Percentiles rank a stretch among this genome's conserved stretches.
These are phyloP conservation scores for Neurospora discreta DNA, from an alignment of 495 filamentous ascomycete species.

Conservation along the genomic window DNA sequence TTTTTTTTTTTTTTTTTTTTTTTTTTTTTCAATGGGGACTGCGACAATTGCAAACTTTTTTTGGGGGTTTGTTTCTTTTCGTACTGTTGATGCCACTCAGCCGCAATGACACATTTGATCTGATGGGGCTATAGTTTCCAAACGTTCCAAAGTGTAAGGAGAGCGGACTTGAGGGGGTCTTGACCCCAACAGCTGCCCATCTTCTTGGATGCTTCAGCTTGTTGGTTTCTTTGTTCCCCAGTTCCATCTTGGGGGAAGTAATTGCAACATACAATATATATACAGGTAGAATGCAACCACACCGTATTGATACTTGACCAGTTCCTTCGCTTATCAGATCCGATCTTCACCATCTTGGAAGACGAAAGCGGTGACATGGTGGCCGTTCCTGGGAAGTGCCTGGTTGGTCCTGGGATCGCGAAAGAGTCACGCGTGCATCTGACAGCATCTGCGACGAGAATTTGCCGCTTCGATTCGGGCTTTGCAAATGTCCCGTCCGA, in stretches of 20 bases:
- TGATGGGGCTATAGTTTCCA: background rate
- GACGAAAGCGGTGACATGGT: background rate
- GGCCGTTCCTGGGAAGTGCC: background rate
- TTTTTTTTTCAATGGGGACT: background rate
- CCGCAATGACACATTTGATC: background rate
- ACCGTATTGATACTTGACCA: background rate
- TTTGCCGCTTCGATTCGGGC: slow-evolving; percentile 11
- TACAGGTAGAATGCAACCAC: background rate
- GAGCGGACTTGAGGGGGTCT: background rate
- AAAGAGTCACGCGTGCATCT: slow-evolving; percentile 8
- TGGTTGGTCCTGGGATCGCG: background rate
- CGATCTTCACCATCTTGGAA: background rate
- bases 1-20: too few relatives aligned
- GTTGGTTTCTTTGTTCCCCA: background rate
- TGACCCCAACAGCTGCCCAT: background rate
- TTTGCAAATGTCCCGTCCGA: slow-evolving; percentile 6
- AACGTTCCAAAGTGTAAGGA: background rate
- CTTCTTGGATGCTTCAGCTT: background rate
- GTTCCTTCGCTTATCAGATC: slow-evolving; percentile 9
- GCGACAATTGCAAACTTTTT: background rate
- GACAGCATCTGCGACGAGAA: slow-evolving; percentile 10
- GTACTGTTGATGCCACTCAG: background rate
- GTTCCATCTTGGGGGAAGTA: background rate
- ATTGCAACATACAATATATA: background rate
- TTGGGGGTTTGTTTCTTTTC: background rate